Evolutionary conservation across 2,329 filamentous ascomycete genomes (phyloP).

Genomic region (Geosmithia putterillii): DNA sequence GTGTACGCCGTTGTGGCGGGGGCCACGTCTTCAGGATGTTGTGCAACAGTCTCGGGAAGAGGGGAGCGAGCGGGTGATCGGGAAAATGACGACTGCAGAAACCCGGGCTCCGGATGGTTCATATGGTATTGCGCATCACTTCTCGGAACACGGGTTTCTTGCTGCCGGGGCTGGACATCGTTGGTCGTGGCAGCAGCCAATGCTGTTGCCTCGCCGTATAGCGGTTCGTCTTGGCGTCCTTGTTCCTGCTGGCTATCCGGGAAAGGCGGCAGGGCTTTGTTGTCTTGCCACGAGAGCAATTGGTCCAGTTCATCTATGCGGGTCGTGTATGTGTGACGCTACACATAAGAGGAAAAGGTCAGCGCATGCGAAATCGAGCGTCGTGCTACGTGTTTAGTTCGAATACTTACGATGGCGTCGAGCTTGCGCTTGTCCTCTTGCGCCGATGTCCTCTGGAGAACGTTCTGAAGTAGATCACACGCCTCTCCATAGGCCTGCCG

Average conservation of each 20-base stretch:
- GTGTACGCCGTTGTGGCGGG: not conserved
- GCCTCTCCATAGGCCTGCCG: conserved; percentile 86
- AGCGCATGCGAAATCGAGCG: not conserved
- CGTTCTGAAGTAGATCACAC: conserved; percentile 75
- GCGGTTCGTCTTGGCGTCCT: conserved; percentile 30
- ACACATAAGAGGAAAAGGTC: not conserved
- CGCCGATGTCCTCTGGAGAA: conserved; percentile 71
- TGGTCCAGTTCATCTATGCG: conserved; percentile 79
- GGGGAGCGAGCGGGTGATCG: conserved; percentile 27
- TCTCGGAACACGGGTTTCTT: conserved; percentile 3
- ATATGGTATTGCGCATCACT: conserved; percentile 2
- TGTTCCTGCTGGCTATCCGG: conserved; percentile 43
- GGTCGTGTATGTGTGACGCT: conserved; percentile 83
- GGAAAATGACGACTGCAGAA: conserved; percentile 42
- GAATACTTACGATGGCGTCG: conserved; percentile 71
- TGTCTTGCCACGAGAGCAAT: conserved; percentile 38
- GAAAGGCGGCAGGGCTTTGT: conserved; percentile 65
- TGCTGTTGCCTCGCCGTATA: conserved; percentile 38
- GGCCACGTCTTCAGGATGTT: conserved; percentile 10
- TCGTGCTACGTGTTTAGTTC: not conserved
- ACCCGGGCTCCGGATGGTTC: conserved; percentile 13
- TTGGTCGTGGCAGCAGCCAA: conserved; percentile 29
- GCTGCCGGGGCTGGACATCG: conserved; percentile 7
- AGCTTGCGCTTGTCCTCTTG: conserved; percentile 84
- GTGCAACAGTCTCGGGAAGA: conserved; percentile 1